Base-by-base conservation (phyloP, 106 monocot genomes). In the Narthecium ossifragum region DNA sequence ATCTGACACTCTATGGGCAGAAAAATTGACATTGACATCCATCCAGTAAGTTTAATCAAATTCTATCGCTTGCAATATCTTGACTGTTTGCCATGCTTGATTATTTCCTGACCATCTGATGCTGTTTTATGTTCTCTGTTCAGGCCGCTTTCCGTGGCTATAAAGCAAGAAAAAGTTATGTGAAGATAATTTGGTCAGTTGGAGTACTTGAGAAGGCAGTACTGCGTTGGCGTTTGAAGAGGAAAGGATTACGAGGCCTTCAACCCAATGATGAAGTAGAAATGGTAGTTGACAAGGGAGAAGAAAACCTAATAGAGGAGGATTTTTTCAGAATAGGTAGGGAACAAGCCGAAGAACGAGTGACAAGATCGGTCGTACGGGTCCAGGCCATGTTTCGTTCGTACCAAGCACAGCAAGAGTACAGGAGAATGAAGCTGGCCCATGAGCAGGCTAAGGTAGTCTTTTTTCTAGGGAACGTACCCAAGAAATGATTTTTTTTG, bases 371-470 rank as follows among this genome's bases (percentile, higher is more conserved):
- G 0, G 96, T 98, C 10, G 65, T 87, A 38, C 75, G 86, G 17
- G 96, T 98, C 34, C 96, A 98, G 46, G 54, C 91, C 27, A 85
- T 98, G 86, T 98, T 98, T 31, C 90, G 96, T 36, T 98, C 96
- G n/a, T 81, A 98, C 71, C 43, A 57, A 47, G 86, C 96, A 24
- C 96, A 96, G 40, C 90, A 90, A 54, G 86, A 96, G 49, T 96
- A 96, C 59, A 55, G 90, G 53, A 75, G 83, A 31, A 90, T 96
- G 76, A 96, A 84, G 73, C 20, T 78, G 32, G 61, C 84, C 22
- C 57, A 83, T 36, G 75, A 79, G 29, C 48, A 80, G 63, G 94
- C 90, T 43, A 62, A 83, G 83, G 96, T 96, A 72, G 2, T 41
- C 5, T 28, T 33, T 15, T 49, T 12, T 8, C 34, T 33, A 5